phyloP scores from a whole-genome alignment of 2,329 filamentous ascomycete species.

The Xylaria sp. region DNA sequence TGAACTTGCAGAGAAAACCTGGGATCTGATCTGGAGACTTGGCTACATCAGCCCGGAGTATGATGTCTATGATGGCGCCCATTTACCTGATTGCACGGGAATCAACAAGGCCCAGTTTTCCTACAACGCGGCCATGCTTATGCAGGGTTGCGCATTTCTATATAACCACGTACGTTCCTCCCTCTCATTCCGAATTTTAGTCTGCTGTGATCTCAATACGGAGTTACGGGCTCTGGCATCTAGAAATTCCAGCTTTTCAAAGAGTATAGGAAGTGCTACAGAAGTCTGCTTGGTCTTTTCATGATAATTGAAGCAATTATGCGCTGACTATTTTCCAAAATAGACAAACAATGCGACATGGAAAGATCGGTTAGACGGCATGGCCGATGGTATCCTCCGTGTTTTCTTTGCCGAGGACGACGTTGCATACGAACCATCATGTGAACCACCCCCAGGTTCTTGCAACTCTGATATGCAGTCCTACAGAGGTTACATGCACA shows the following conservation, averaged over 20 bases:
- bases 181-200: not conserved
- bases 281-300: too few species aligned
- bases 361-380: constrained; percentile 65
- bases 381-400: constrained; percentile 62
- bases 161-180: constrained; percentile 67
- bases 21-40: constrained; percentile 68
- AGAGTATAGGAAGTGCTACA: not conserved
- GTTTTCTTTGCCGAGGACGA: constrained; percentile 65
- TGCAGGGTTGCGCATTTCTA: constrained; percentile 74
- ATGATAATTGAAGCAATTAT: too few species aligned
- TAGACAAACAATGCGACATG: constrained; percentile 66
- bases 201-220: not conserved
- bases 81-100: constrained; percentile 69
- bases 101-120: constrained; percentile 73
- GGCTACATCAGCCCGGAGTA: constrained; percentile 71
- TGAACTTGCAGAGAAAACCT: constrained; percentile 69
- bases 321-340: not conserved
- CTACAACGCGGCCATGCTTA: constrained; percentile 71
- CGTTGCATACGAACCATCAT: constrained; percentile 74
- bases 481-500: constrained; percentile 77
- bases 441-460: constrained; percentile 63
- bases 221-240: not conserved
- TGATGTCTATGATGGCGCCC: constrained; percentile 73
- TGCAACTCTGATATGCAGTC: constrained; percentile 79
- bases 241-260: not conserved